These are phyloP conservation scores for Fusarium sp. DNA, from an alignment of 2,329 filamentous ascomycete species.

Conservation along the genomic window DNA sequence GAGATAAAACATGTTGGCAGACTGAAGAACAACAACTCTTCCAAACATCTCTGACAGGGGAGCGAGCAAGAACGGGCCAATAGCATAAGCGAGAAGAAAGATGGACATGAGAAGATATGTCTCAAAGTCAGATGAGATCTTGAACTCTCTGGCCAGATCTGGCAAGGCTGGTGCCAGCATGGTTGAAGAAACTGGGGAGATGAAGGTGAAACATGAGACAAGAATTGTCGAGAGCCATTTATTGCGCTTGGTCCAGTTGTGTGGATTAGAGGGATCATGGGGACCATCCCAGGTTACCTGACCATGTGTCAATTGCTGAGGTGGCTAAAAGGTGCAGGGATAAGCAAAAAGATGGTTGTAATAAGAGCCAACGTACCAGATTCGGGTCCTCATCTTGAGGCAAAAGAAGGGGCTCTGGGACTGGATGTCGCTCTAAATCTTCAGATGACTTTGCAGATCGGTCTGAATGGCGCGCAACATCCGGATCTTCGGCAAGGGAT, in stretches of 20 bases:
- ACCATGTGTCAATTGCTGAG: neutral
- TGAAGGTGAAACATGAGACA: conserved; percentile 58
- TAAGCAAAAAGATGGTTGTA: too few relatives aligned
- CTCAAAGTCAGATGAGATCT: conserved; percentile 53
- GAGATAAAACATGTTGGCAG: conserved; percentile 61
- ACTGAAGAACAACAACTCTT: conserved; percentile 55
- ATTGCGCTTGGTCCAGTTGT: conserved; percentile 56
- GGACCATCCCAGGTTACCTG: conserved; percentile 56
- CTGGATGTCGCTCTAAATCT: conserved; percentile 13
- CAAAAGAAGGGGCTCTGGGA: conserved; percentile 9
- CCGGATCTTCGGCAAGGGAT: conserved; percentile 12
- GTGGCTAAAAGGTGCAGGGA: neutral
- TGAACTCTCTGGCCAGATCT: conserved; percentile 55
- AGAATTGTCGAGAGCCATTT: conserved; percentile 50
- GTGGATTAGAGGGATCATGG: conserved; percentile 52
- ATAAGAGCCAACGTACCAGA: conserved; percentile 21
- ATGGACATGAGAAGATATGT: conserved; percentile 66
- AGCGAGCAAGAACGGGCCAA: conserved; percentile 61
- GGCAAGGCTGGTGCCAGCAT: conserved; percentile 60
- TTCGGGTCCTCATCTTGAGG: conserved; percentile 29
- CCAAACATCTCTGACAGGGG: conserved; percentile 64
- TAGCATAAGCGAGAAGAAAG: conserved; percentile 65
- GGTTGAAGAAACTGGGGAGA: conserved; percentile 64
- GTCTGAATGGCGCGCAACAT: neutral
- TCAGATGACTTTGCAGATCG: neutral